phyloP scores from a whole-genome alignment of 2,329 filamentous ascomycete genomes.

The Hortaea werneckii region DNA sequence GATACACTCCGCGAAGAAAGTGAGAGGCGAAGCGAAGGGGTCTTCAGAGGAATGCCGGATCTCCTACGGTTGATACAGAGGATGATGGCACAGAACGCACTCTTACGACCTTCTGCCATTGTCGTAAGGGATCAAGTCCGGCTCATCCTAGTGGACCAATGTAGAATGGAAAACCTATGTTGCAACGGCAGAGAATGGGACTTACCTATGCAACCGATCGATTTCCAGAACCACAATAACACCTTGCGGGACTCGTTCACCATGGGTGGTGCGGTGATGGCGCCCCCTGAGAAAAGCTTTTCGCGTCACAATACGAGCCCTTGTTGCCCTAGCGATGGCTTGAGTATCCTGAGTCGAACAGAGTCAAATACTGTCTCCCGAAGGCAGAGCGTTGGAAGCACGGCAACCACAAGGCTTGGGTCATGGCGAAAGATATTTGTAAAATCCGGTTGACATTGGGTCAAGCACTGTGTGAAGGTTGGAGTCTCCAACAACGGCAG shows the following conservation, averaged over 20 bases:
- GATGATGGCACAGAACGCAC: slow-evolving; percentile 34
- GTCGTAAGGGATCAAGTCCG: slow-evolving; percentile 31
- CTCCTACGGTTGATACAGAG: slow-evolving; percentile 31
- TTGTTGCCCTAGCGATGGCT: not conserved
- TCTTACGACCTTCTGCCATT: slow-evolving; percentile 30
- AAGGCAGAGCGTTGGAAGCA: slow-evolving; percentile 4
- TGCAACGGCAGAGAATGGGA: slow-evolving; percentile 21
- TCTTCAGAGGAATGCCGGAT: slow-evolving; percentile 31
- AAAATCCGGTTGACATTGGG: no score
- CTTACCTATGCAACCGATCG: not conserved
- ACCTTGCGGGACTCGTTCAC: slow-evolving; percentile 2
- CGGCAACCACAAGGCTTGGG: slow-evolving; percentile 3
- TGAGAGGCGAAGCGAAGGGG: slow-evolving; percentile 8
- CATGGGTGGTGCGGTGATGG: not conserved
- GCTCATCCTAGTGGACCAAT: slow-evolving; percentile 17
- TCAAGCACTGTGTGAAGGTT: no score
- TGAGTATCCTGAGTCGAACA: not conserved
- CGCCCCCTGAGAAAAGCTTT: not conserved
- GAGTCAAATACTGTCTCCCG: not conserved
- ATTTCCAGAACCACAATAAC: not conserved
- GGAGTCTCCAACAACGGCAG: no score
- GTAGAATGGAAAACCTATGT: slow-evolving; percentile 20
- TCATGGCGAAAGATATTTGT: slow-evolving; percentile 3
- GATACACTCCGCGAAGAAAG: slow-evolving; percentile 30
- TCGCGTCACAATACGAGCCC: not conserved